Evolutionary conservation across 2,329 filamentous ascomycete species (phyloP), one percentile per base, ranked within the genome.

Genomic region (Fusarium sp.): DNA sequence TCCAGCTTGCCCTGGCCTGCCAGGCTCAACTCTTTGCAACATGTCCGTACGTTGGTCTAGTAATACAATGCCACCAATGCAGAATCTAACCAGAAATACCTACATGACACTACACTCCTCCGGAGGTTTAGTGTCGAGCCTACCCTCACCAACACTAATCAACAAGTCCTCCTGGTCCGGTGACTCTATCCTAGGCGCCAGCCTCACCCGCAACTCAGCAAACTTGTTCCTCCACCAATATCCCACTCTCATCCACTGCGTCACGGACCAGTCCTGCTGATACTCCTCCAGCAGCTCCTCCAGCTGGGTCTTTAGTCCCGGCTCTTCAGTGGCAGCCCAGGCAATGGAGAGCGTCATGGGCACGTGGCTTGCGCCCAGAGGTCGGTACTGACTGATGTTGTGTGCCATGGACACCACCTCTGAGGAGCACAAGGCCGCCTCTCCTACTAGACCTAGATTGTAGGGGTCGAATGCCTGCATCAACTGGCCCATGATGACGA

Each of bases 391-490:
- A 2, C 42, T 61, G 9, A 64, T 50, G 1, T 50, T 25, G 0
- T 53, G 38, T 0, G 63, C 63, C 39, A 66, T 50, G 3, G 41
- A 32, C 0, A 66, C 35, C 0, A 66, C 37, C 15, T 66, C 63
- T 3, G 51, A 64, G 8, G 51, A 64, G 10, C 57, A 66, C 0
- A 61, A 7, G 3, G 63, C 63, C 11, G 46, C 39, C 17, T 66
- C 63, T 1, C 48, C 56, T 0, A 66, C 59, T 0, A 66, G 21
- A 1, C 39, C 44, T 1, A 66, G 47, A 3, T 58, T 66, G 15
- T 54, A 52, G 0, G 65, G 65, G 3, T 68, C 59, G 1, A 66
- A 68, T 0, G 62, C 59, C 9, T 67, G 65, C 49, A 68, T 66
- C 1, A 68, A 14, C 7, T 63, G 50, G 8, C 58, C 53, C n/a